phyloP scores from a whole-genome alignment of 495 filamentous ascomycete species.

The Talaromyces proteolyticus region DNA sequence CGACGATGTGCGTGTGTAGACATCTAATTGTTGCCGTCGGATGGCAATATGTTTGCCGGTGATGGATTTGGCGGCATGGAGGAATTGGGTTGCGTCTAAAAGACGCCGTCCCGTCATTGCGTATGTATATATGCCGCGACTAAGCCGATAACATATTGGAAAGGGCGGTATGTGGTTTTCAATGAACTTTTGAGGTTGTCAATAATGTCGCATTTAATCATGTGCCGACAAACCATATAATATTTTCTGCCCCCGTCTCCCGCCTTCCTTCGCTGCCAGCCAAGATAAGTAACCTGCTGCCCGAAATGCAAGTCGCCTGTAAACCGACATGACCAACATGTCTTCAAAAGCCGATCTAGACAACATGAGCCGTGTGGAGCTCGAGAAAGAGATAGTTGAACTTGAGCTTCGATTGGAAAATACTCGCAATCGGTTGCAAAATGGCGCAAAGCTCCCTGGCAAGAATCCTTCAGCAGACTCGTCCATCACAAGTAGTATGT shows the following conservation, averaged over 20 bases:
- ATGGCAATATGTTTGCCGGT: conserved; percentile 75
- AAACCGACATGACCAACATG: background rate
- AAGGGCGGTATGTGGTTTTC: background rate
- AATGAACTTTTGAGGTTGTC: background rate
- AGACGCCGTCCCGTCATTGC: conserved; percentile 65
- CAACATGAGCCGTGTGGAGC: conserved; percentile 2
- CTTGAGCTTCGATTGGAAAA: conserved; percentile 41
- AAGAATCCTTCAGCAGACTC: conserved; percentile 7
- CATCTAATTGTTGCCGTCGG: conserved; percentile 69
- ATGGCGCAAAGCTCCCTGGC: conserved; percentile 2
- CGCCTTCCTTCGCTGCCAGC: conserved; percentile 6
- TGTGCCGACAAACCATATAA: no score
- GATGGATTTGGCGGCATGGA: conserved; percentile 70
- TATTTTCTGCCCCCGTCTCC: conserved; percentile 12
- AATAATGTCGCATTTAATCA: no score
- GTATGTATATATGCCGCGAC: background rate
- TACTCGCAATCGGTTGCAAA: conserved; percentile 17
- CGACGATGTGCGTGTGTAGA: conserved; percentile 71
- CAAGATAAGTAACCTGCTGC: no score
- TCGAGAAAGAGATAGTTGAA: conserved; percentile 47
- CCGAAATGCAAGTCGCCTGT: background rate
- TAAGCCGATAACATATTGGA: background rate
- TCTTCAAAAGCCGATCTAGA: background rate
- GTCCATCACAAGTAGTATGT: background rate
- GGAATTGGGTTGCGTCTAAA: conserved; percentile 72